A percentile compares a stretch with the other conserved stretches of the same genome.
phyloP scores from a whole-genome alignment of 805 yeast genomes.

The Hanseniaspora jakobsenii region DNA sequence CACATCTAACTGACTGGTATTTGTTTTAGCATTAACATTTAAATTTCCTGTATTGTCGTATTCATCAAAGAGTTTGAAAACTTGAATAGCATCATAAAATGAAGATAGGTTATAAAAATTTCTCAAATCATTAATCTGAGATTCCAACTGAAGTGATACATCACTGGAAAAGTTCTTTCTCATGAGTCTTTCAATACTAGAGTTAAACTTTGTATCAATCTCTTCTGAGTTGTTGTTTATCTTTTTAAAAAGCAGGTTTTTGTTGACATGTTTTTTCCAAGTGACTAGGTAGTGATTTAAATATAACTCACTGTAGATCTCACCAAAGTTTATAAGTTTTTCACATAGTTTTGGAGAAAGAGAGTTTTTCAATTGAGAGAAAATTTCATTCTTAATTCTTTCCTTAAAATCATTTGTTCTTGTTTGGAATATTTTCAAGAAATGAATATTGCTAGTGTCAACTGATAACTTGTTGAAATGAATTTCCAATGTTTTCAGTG shows the following conservation, averaged over 20 bases:
- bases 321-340: conserved; percentile 38
- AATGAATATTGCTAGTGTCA: conserved; percentile 47
- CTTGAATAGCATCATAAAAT: conserved; percentile 69
- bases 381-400: conserved; percentile 62
- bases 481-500: conserved; percentile 60
- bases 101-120: conserved; percentile 50
- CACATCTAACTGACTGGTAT: conserved; percentile 41
- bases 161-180: conserved; percentile 33
- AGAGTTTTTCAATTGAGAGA: conserved; percentile 53
- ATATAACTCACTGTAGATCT: conserved; percentile 41
- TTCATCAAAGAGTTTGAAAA: conserved; percentile 44
- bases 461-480: conserved; percentile 60
- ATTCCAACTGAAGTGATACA: neutral
- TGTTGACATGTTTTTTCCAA: conserved; percentile 39
- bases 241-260: conserved; percentile 39
- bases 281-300: conserved; percentile 39
- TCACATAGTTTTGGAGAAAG: conserved; percentile 49
- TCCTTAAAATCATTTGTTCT: conserved; percentile 67
- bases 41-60: conserved; percentile 2
- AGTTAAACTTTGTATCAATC: conserved; percentile 47
- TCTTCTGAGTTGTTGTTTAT: conserved; percentile 17
- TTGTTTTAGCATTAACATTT: neutral
- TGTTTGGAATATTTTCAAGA: conserved; percentile 57
- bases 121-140: conserved; percentile 16
- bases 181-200: conserved; percentile 72